Base-by-base conservation (phyloP, 257 asterid species). In the Jaltomata sinuosa region DNA sequence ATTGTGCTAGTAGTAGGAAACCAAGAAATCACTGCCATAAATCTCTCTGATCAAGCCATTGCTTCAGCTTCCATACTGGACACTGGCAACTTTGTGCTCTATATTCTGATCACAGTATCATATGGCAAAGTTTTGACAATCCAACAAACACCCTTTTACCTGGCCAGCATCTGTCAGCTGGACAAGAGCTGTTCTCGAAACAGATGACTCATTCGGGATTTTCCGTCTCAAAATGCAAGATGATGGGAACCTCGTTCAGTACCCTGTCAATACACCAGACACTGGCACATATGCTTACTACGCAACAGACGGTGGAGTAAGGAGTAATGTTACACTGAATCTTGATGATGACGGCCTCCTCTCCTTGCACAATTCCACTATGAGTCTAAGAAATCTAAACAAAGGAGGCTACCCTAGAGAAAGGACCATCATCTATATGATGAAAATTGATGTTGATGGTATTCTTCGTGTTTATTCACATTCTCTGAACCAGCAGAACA, bases 71-170 rank as follows among this genome's bases (percentile, higher is more conserved):
- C 91, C 6, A 90, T 92, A 90, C 88, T 82, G 5, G 89, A 92
- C 76, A 86, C 67, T 31, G 96, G 93, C 1, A 91, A 92, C 84
- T 90, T 91, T n/a, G 93, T 90, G 45, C 85, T 92, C 27, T 90
- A 89, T 40, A 80, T 72, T 78, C 87, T 8, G 29, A 25, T 19
- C 42, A 50, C 3, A 54, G n/a, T 15, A 50, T 87, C 18, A 77
- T 82, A 3, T 91, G 97, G 97, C 93, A 89, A 87, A 93, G 94
- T 87, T 90, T 88, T 34, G 93, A 88, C n/a, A 2, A 84, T 77
- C 94, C 93, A 2, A 91, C 92, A 1, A 83, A 90, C 80, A 85
- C 93, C 2, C 84, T 10, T n/a, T n/a, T n/a, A n/a, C n/a, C n/a
- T n/a, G n/a, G n/a, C n/a, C n/a, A n/a, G n/a, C n/a, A n/a, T n/a